Conservation (phyloP, 108 stramenopile species). For the Fistulifera pelliculosa region DNA sequence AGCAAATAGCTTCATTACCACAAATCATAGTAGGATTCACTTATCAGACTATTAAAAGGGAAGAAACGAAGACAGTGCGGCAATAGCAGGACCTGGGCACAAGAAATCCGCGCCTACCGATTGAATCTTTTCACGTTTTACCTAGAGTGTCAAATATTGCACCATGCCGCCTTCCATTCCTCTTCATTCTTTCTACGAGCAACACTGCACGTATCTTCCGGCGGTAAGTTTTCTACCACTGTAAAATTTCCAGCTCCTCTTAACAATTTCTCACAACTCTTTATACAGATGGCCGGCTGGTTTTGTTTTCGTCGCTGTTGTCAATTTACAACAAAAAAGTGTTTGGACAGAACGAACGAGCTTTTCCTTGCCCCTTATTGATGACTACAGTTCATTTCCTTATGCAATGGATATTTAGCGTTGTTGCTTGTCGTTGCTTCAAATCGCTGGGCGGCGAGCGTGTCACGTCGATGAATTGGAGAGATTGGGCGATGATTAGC, state of each 20-base stretch:
- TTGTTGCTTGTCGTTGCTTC: slow-evolving; percentile 18
- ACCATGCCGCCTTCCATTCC: too few relatives aligned
- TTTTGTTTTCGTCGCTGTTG: slow-evolving; percentile 82
- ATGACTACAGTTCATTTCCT: slow-evolving; percentile 77
- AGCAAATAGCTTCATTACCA: too few relatives aligned
- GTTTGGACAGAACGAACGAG: slow-evolving; percentile 59
- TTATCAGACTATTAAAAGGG: too few relatives aligned
- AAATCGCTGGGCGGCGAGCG: slow-evolving; percentile 44
- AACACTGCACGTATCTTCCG: slow-evolving; percentile 3
- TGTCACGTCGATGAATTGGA: slow-evolving; percentile 64
- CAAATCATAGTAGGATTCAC: too few relatives aligned
- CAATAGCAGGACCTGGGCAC: too few relatives aligned
- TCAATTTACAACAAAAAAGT: slow-evolving; percentile 43
- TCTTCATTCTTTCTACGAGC: neutral
- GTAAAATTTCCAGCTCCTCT: neutral
- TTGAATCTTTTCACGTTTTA: too few relatives aligned
- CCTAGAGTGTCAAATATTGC: too few relatives aligned
- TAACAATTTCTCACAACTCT: neutral
- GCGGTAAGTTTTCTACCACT: neutral
- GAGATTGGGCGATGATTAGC: slow-evolving; percentile 41
- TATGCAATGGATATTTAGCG: slow-evolving; percentile 73
- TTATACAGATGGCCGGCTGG: slow-evolving; percentile 67
- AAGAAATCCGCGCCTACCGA: too few relatives aligned
- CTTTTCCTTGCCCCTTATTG: slow-evolving; percentile 79
- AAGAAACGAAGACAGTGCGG: too few relatives aligned